Evolutionary conservation across 305 asterid species (phyloP).

Genomic region (Euphrasia arctica): DNA sequence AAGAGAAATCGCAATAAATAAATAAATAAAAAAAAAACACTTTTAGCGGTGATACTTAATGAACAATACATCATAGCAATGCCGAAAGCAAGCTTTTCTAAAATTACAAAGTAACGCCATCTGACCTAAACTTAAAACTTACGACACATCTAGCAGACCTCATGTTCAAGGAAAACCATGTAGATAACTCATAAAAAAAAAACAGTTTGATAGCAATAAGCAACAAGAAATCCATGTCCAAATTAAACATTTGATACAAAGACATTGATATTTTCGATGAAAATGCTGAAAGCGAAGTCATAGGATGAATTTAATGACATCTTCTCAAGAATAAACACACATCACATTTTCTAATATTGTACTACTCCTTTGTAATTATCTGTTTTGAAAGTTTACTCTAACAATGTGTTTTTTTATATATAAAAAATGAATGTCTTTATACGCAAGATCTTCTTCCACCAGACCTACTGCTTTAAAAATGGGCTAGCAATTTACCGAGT

Average conservation of each 20-base stretch:
- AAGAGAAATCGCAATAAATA: background rate
- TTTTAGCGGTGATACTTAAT: too few species aligned
- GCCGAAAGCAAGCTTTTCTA: too few species aligned
- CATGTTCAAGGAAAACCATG: too few species aligned
- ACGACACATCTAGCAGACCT: too few species aligned
- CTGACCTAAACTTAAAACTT: too few species aligned
- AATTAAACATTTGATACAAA: background rate
- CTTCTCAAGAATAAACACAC: background rate
- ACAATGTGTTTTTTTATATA: too few species aligned
- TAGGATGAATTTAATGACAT: conserved; percentile 10
- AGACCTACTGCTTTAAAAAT: too few species aligned
- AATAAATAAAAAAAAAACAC: too few species aligned
- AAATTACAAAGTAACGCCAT: too few species aligned
- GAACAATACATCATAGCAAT: too few species aligned
- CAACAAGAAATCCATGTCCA: background rate
- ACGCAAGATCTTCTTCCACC: too few species aligned
- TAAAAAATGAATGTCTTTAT: too few species aligned
- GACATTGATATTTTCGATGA: conserved; percentile 8
- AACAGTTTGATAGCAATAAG: background rate
- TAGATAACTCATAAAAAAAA: background rate
- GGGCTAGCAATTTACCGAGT: conserved; percentile 47
- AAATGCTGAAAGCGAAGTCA: conserved; percentile 9
- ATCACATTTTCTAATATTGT: background rate
- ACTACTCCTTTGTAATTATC: background rate
- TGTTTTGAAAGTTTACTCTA: background rate